A percentile compares a stretch with the other conserved stretches of the same genome.
phyloP scores from a whole-genome alignment of 306 rosid species.

The Rubus parviflorus region DNA sequence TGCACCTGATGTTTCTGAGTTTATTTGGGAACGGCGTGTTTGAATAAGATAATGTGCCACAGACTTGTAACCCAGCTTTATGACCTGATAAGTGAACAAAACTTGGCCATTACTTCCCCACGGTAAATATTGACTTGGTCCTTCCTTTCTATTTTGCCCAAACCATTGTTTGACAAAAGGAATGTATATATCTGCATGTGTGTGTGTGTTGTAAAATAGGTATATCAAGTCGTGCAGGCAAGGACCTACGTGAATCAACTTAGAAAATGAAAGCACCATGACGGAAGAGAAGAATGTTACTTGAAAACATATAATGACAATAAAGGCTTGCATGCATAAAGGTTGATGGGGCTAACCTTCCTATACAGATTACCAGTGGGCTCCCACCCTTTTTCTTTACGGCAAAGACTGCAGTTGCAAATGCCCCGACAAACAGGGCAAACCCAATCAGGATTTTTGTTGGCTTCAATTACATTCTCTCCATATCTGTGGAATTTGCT shows the following conservation, averaged over 20 bases:
- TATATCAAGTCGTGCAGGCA: neutral
- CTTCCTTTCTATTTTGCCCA: neutral
- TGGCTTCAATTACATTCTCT: constrained; percentile 63
- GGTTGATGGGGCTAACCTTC: constrained; percentile 49
- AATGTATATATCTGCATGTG: too few relatives aligned
- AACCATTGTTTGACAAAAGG: too few relatives aligned
- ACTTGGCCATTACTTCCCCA: neutral
- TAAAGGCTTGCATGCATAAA: constrained; percentile 3
- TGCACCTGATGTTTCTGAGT: constrained; percentile 15
- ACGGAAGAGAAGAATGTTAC: neutral
- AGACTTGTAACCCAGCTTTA: constrained; percentile 46
- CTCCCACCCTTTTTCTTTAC: constrained; percentile 70
- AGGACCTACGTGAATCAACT: neutral
- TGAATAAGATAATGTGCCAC: constrained; percentile 57
- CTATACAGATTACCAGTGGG: constrained; percentile 62
- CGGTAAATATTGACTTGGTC: neutral
- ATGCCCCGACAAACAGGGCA: constrained; percentile 75
- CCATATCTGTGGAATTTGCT: constrained; percentile 49
- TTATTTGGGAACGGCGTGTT: constrained; percentile 16
- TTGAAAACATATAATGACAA: neutral
- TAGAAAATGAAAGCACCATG: neutral
- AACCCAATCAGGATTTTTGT: constrained; percentile 45
- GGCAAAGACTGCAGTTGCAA: constrained; percentile 74
- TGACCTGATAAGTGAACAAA: constrained; percentile 28
- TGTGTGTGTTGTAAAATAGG: neutral